Conservation (phyloP, 371 early-diverging fungal genomes). For the Lichtheimia ornata region DNA sequence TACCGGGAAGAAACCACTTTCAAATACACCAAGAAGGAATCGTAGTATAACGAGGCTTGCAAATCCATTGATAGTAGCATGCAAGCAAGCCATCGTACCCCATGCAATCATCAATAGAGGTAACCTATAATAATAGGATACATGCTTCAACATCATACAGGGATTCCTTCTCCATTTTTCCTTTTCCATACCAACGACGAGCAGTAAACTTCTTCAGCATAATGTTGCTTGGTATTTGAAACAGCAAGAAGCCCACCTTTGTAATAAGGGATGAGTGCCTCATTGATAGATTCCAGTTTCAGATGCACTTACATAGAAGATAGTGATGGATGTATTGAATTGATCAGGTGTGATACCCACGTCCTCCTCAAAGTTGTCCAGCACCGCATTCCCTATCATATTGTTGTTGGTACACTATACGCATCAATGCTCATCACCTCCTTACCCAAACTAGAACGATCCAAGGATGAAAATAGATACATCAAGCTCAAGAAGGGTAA, state of each 20-base stretch:
- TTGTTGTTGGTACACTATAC: background rate
- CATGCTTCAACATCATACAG: background rate
- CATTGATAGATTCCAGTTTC: background rate
- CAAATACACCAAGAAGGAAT: slow-evolving; percentile 47
- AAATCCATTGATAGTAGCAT: slow-evolving; percentile 35
- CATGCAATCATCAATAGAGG: slow-evolving; percentile 45
- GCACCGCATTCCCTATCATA: slow-evolving; percentile 43
- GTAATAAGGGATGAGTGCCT: background rate
- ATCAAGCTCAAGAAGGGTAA: slow-evolving; percentile 53
- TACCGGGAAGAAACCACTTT: slow-evolving; percentile 50
- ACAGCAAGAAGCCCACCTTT: slow-evolving; percentile 43
- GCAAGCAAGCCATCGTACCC: slow-evolving; percentile 41
- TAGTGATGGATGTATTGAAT: slow-evolving; percentile 47
- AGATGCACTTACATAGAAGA: slow-evolving; percentile 38
- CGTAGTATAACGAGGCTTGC: slow-evolving; percentile 31
- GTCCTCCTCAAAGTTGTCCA: slow-evolving; percentile 52
- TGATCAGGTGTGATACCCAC: slow-evolving; percentile 47
- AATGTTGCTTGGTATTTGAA: slow-evolving; percentile 53
- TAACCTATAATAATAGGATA: slow-evolving; percentile 24
- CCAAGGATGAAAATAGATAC: slow-evolving; percentile 53
- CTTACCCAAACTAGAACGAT: slow-evolving; percentile 51
- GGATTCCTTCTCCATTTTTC: background rate
- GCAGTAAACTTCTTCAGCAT: slow-evolving; percentile 43
- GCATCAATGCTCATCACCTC: background rate
- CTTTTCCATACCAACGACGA: slow-evolving; percentile 29